These are phyloP conservation scores for Camellia japonica DNA, from an alignment of 148 eudicot species.

Conservation along the genomic window DNA sequence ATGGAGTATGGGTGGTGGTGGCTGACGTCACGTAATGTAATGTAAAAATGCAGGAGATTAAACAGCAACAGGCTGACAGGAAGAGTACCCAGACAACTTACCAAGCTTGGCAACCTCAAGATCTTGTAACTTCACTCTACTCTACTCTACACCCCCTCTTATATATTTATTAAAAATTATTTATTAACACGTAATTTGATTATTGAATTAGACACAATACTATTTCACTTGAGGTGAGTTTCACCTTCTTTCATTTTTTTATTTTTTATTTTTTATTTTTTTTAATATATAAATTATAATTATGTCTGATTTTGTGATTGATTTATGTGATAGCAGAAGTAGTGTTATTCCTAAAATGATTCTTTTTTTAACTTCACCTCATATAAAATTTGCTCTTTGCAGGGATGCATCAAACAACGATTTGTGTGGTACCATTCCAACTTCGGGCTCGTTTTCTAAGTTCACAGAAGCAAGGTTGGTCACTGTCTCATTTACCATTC, in stretches of 20 bases:
- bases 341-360: no score
- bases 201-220: no score
- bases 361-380: not conserved
- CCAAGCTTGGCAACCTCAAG: slow-evolving; percentile 62
- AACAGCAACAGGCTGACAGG: slow-evolving; percentile 62
- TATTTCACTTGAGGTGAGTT: no score
- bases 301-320: no score
- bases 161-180: no score
- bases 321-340: no score
- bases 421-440: slow-evolving; percentile 76
- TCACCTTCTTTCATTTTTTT: no score
- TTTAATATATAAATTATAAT: no score
- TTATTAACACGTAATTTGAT: no score
- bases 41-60: slow-evolving; percentile 40
- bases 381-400: slow-evolving; percentile 16
- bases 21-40: not conserved
- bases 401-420: slow-evolving; percentile 75
- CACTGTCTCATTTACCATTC: not conserved
- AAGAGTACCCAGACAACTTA: slow-evolving; percentile 62
- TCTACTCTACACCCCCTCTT: no score
- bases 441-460: slow-evolving; percentile 67
- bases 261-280: no score
- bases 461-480: slow-evolving; percentile 68
- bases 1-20: not conserved
- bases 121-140: slow-evolving; percentile 30